Evolutionary conservation across 108 stramenopile genomes (phyloP), one percentile per base, ranked within the genome.

Genomic region (Schizochytrium sp.): DNA sequence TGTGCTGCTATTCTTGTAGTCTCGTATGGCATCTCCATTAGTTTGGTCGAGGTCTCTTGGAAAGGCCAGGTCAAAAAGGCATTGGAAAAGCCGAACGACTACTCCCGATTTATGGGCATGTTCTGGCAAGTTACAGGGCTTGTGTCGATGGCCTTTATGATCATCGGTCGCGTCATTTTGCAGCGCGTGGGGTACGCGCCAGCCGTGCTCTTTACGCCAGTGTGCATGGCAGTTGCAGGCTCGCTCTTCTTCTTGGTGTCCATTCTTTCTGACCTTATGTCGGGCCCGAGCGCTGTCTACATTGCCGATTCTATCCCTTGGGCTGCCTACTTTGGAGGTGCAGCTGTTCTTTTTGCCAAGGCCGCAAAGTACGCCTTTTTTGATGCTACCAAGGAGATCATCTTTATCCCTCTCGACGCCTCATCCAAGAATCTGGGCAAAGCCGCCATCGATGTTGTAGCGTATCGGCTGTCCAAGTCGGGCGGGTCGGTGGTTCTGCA

Each of bases 301-400:
- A 95, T 96, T 60, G 91, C 92, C 28, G 96, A 97, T 14, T 47
- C 97, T 18, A 83, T 83, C 51, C 76, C 76, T 12, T 83, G 76
- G 76, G 48, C 76, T 12, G 76, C 98, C 41, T 98, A 98, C 5
- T 57, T 97, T 58, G 95, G 98, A 4, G 99, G 99, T 48, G 98
- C 98, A 2, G 96, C 95, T 14, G 98, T 98, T 89, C 97, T 98
- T 90, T 89, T 97, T 87, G 94, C 94, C 87, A 99, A 99, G 93
- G 93, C 94, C 88, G 90, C 96, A 55, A 99, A 99, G 91, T 99
- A 98, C 90, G 94, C 96, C 8, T 92, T 99, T 69, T 99, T 97
- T 72, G 97, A 99, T 90, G 98, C 99, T 4, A 98, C 97, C 94
- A 98, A 98, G 91, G 98, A 99, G 94, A 99, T 98, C 98, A 98